Conservation (phyloP, 2,329 filamentous ascomycete species). For the Didymella exigua region DNA sequence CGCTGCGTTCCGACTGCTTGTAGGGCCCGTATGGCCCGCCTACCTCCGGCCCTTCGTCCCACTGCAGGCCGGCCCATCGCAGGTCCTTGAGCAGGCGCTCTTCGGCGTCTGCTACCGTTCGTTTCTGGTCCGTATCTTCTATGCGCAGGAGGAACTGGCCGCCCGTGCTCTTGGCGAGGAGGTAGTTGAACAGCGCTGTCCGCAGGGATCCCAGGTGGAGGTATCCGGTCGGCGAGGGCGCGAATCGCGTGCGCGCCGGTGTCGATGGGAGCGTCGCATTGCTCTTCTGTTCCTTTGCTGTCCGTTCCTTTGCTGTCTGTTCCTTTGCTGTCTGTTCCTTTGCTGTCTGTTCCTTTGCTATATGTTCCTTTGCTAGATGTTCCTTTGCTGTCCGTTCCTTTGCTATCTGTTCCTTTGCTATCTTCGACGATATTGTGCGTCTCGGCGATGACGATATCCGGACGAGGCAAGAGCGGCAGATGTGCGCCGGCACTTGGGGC, state of each 20-base stretch:
- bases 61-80: conserved; percentile 84
- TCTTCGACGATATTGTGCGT: conserved; percentile 19
- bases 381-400: conserved; percentile 12
- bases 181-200: conserved; percentile 93
- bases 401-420: conserved; percentile 12
- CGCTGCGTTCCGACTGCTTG: conserved; percentile 83
- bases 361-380: conserved; percentile 10
- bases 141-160: conserved; percentile 90
- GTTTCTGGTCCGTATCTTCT: conserved; percentile 93
- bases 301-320: conserved; percentile 10
- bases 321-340: conserved; percentile 12
- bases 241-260: conserved; percentile 76
- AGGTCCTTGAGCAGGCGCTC: conserved; percentile 77
- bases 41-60: conserved; percentile 90
- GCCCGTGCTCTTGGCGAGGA: conserved; percentile 84
- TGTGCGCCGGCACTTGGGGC: conserved; percentile 32
- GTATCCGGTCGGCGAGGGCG: conserved; percentile 92
- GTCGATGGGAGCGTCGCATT: conserved; percentile 31
- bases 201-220: conserved; percentile 89
- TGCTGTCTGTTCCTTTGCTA: conserved; percentile 12
- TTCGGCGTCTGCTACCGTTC: conserved; percentile 81
- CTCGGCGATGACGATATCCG: conserved; percentile 25
- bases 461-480: conserved; percentile 39
- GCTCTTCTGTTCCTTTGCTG: conserved; percentile 12
- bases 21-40: conserved; percentile 83